Base-by-base conservation (phyloP, 2,329 filamentous ascomycete genomes). In the Teratosphaeria viscida region DNA sequence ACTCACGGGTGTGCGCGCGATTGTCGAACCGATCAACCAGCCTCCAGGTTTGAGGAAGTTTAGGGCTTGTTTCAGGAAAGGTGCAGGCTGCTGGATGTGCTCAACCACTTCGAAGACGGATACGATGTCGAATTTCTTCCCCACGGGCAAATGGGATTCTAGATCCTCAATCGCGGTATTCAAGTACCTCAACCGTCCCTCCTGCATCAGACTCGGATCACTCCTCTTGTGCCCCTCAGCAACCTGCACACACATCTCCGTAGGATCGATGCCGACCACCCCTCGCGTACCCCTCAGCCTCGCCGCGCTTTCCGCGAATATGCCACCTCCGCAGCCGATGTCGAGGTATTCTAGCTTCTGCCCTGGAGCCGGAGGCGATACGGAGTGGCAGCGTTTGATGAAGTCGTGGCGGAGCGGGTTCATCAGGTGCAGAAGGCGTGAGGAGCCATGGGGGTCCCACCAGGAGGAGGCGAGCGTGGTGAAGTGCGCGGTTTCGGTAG, bases 361-460 rank as follows among this genome's bases (percentile, higher is more conserved):
- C 3, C 61, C 60, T 26, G 62, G 58, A 60, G 65, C 59, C 54
- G 65, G 70, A 53, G 76, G 75, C 54, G 81, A 78, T 23, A 83
- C 81, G 64, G 80, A 74, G 23, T 65, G 59, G 71, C 92, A 96
- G 63, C 78, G 76, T 26, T 81, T 81, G 73, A 96, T 94, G 76
- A 97, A 97, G 75, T 91, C 86, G 77, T 97, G 92, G 37, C 94
- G 91, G 54, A 96, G 84, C 1, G 94, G 94, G 77, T 99, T 97
- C 92, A 99, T 97, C 66, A 96, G 86, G 75, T 99, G 94, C 2
- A 99, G 85, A 60, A 96, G 85, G 47, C 92, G 85, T 3, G 91
- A 96, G 6, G 92, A 87, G 57, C 94, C 94, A 71, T 96, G 86
- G 1, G 92, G 89, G 75, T 97, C 92, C 94, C 94, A 99, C 94